Conservation (phyloP, 2,329 filamentous ascomycete species). For the Immersiporthe knoxdaviesiana region DNA sequence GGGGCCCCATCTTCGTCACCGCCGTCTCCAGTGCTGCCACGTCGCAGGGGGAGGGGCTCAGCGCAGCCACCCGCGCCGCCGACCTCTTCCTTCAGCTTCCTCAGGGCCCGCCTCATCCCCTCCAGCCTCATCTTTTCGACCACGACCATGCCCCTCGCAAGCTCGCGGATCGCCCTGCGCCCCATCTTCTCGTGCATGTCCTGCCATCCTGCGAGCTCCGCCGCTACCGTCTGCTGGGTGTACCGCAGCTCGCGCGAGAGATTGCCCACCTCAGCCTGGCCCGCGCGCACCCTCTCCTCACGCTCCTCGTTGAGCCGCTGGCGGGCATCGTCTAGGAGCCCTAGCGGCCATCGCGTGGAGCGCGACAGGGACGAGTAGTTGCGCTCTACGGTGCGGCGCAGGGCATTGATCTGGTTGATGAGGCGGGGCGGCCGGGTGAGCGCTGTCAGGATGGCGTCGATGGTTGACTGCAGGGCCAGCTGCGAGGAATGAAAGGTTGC, state of each 20-base stretch:
- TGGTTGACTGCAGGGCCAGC: constrained; percentile 79
- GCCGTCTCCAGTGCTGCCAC: neutral
- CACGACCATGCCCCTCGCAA: constrained; percentile 79
- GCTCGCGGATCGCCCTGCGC: constrained; percentile 71
- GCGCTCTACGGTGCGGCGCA: constrained; percentile 77
- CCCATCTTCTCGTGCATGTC: constrained; percentile 82
- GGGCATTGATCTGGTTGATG: constrained; percentile 73
- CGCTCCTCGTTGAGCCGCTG: constrained; percentile 82
- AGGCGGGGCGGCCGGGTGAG: constrained; percentile 79
- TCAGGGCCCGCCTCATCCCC: constrained; percentile 77
- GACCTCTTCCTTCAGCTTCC: constrained; percentile 56
- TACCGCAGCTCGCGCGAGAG: constrained; percentile 84
- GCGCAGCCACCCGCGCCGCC: constrained; percentile 2
- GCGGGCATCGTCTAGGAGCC: constrained; percentile 84
- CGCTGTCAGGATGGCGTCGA: constrained; percentile 77
- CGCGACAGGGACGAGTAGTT: constrained; percentile 75
- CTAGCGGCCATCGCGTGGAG: constrained; percentile 77
- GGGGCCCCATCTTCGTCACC: constrained; percentile 3
- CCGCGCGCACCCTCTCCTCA: constrained; percentile 75
- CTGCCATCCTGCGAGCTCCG: constrained; percentile 92
- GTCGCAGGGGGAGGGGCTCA: neutral
- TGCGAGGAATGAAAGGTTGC: constrained; percentile 75
- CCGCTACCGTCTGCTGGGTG: constrained; percentile 90
- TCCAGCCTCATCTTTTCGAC: constrained; percentile 79
- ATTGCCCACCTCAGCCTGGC: constrained; percentile 70